These are phyloP conservation scores for Neurospora sp. DNA, from an alignment of 2,329 filamentous ascomycete genomes.

Conservation along the genomic window DNA sequence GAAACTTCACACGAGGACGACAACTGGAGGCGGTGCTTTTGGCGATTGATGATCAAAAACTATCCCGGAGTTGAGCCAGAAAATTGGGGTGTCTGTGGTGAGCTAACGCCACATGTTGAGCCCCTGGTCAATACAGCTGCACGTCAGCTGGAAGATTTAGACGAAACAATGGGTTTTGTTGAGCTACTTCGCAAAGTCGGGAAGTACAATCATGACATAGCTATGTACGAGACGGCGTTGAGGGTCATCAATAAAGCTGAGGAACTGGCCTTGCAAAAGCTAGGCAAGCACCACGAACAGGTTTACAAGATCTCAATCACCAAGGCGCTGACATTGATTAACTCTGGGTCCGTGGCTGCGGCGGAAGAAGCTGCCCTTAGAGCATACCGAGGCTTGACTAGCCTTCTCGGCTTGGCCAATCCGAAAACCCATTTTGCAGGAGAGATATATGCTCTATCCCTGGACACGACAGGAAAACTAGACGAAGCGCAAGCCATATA, in stretches of 20 bases:
- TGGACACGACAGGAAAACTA: not conserved
- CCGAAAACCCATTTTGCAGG: no score
- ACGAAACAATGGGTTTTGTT: no score
- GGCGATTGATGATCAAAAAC: not conserved
- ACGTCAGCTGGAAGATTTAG: not conserved
- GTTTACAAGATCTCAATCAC: not conserved
- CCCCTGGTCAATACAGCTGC: not conserved
- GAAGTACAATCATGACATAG: rapidly evolving
- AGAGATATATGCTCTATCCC: not conserved
- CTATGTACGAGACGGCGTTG: not conserved
- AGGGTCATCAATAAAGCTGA: not conserved
- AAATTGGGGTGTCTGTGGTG: no score
- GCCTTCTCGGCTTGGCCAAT: not conserved
- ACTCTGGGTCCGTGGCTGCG: not conserved
- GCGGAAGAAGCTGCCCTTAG: not conserved
- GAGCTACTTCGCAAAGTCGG: not conserved
- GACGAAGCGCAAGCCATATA: not conserved
- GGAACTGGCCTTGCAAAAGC: not conserved
- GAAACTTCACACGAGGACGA: not conserved
- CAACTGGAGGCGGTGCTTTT: not conserved
- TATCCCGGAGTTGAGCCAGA: not conserved
- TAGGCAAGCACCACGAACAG: not conserved
- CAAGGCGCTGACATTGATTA: no score
- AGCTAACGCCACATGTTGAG: not conserved
- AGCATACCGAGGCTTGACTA: not conserved